Evolutionary conservation across 768 basidiomycete species (phyloP), one percentile per base, ranked within the genome.

Genomic region (Pleurotus djamor): DNA sequence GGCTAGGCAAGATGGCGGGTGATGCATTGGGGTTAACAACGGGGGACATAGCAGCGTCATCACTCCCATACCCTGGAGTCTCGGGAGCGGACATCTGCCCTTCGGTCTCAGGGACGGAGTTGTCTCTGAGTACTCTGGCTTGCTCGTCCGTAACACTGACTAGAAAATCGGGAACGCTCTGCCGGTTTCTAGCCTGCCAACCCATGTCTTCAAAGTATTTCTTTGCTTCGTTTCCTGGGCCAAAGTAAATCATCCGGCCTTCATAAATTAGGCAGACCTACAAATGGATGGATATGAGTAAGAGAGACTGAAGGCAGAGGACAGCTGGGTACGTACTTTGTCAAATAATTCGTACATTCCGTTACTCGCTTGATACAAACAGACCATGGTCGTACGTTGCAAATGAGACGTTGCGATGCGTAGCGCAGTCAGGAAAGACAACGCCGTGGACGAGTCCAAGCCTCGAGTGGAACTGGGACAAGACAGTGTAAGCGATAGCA

Each of bases 191-290:
- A 7, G 84, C 83, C 45, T 73, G 70, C 63, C 83, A 85, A 6
- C 86, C 84, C 79, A 90, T 81, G 61, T 85, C 79, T 59, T 87
- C 78, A 74, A 94, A 92, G 72, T 93, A 93, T 61, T 83, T 76
- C 16, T 84, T 75, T 0, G 91, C 92, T 51, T 81, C 70, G 43
- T 78, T 69, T 9, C 80, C 78, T 4, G 78, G 76, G 9, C 86
- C 86, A 59, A 77, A 86, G 72, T 81, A 88, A 38, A 80, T 76
- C 70, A 82, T 79, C 36, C 73, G 72, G 32, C 84, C 82, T 50
- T 80, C 80, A 68, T 82, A 77, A 66, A 87, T 74, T 38, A 87
- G 77, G 64, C 82, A 78, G 16, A 87, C 54, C 54, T 56, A n/a
- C n/a, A 21, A 17, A 7, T 12, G 45, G 17, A 17, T 5, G 45